Conservation (phyloP, 139 green algal species). For the Micractinium sp. region DNA sequence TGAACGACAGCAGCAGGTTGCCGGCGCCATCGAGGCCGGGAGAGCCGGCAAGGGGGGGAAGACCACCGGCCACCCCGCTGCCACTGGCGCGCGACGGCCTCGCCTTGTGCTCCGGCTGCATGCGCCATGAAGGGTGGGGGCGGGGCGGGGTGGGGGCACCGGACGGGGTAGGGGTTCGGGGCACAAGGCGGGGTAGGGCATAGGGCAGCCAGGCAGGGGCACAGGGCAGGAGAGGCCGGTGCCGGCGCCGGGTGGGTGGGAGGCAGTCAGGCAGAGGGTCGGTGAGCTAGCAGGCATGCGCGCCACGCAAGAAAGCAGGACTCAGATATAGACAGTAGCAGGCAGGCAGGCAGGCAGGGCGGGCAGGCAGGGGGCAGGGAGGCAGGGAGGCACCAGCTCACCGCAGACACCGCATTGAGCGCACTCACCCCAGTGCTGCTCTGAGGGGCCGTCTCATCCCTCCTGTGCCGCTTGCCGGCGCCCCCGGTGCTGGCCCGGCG, state of each 20-base stretch:
- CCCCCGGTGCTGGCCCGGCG: neutral
- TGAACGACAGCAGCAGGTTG: conserved; percentile 7
- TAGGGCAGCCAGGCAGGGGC: neutral
- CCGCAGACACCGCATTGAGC: neutral
- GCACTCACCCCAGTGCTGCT: neutral
- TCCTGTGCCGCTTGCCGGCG: neutral
- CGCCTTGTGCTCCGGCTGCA: neutral
- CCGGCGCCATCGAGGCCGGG: neutral
- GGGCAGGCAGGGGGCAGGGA: neutral
- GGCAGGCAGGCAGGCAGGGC: neutral
- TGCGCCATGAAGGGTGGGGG: neutral
- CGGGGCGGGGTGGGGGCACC: too few species aligned
- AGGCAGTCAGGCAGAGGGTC: too few species aligned
- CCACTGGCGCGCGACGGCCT: neutral
- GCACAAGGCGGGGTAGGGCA: neutral
- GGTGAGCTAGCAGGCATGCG: too few species aligned
- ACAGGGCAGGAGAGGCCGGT: neutral
- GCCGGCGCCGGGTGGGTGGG: neutral
- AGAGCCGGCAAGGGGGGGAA: neutral
- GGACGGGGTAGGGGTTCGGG: too few species aligned
- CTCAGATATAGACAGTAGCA: too few species aligned
- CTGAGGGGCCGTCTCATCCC: neutral
- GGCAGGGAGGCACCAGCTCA: neutral
- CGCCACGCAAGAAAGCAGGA: too few species aligned
- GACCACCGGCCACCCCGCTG: neutral